phyloP scores from a whole-genome alignment of 108 stramenopile genomes.

The Discostella stelligeroides region DNA sequence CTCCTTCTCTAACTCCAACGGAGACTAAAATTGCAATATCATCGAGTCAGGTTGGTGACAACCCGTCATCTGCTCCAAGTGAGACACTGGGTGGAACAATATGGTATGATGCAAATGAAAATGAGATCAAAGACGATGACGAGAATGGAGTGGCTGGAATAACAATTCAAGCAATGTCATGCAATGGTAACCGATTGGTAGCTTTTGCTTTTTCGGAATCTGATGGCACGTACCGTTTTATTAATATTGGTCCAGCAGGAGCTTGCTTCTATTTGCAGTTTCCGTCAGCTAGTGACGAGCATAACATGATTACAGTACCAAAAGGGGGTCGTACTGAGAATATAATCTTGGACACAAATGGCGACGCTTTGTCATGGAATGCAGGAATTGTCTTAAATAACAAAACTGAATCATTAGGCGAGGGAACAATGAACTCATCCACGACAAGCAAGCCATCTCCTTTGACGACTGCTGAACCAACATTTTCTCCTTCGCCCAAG shows the following conservation, averaged over 20 bases:
- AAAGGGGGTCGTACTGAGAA: background rate
- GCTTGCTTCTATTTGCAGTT: background rate
- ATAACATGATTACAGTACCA: too few species aligned
- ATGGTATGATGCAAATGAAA: slow-evolving; percentile 9
- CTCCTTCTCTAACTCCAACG: too few species aligned
- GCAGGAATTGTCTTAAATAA: background rate
- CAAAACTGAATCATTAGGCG: background rate
- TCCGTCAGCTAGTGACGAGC: background rate
- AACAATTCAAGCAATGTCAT: background rate
- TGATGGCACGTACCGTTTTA: background rate
- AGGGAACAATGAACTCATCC: background rate
- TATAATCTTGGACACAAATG: background rate
- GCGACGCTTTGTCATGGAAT: background rate
- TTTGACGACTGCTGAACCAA: background rate
- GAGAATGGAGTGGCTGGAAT: background rate
- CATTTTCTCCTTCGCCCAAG: background rate
- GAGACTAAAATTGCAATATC: too few species aligned
- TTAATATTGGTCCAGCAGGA: slow-evolving; percentile 2
- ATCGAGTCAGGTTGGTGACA: too few species aligned
- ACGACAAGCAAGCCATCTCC: background rate
- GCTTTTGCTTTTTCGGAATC: background rate
- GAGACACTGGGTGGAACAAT: background rate
- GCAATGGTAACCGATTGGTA: background rate
- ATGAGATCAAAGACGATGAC: background rate
- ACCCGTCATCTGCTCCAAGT: background rate